Base-by-base conservation (phyloP, 139 green algal species). In the Coelastrella sp. region DNA sequence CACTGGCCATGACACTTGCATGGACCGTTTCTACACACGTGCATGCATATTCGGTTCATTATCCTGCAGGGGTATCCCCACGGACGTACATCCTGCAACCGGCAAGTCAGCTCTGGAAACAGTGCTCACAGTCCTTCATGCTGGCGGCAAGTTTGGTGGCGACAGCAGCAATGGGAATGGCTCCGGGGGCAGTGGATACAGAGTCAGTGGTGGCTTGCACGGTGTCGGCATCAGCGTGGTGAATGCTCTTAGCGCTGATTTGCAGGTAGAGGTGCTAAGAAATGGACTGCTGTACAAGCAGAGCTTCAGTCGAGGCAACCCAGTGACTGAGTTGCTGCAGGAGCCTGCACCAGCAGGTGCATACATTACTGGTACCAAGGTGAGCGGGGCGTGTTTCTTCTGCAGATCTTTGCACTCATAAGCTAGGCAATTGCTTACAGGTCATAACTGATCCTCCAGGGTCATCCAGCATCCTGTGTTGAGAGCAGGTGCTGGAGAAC, bases 141-240 rank as follows among this genome's bases (percentile, higher is more conserved):
- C 98, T 8, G 98, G 98, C 17, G 97, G 97, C 88, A 99, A 99
- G 89, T 99, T 99, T 90, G 97, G 97, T 1, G 93, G 94, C 5
- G 91, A 96, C 57, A 75, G 35, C 53, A 95, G 81, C 75, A 89
- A 92, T 53, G 67, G 50, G 50, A 53, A 32, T 17, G 19, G 59
- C 76, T 59, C 8, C 38, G 27, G 85, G 35, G 45, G 76, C 43
- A 76, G 40, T 40, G 89, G 96, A 5, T 98, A 98, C 91, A 85
- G 60, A 23, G 94, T 98, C 9, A 97, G 92, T 3, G 97, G 97
- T 4, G 97, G 97, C 3, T 91, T 99, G 80, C 97, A 99, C 85
- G 97, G 97, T n/a, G 97, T 99, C 25, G 97, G 97, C 62, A 84
- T 99, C 23, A 96, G 89, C 19, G 97, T 99, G 7, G 97, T 99